Evolutionary conservation across 306 rosid species (phyloP), one percentile per base, ranked within the genome.

Genomic region (Dalbergia cochinchinensis): DNA sequence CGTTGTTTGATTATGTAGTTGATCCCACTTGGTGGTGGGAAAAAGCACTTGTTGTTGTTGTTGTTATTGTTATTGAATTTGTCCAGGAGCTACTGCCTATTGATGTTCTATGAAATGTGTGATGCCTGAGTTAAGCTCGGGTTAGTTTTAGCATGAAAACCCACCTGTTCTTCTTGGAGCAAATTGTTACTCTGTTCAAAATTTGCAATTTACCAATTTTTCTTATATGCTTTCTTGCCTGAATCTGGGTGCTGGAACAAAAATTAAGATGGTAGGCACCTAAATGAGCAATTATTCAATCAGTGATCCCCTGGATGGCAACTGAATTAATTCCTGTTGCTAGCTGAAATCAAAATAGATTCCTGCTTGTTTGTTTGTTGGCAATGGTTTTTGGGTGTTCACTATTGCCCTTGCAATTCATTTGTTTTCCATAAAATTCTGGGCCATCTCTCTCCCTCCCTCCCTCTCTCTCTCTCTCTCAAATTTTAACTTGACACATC

Each of bases 361-460:
- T 65, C 19, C 48, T 14, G 69, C 48, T 62, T 62, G 12, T 66
- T 42, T 66, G n/a, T 67, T 67, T 47, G 47, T 42, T 11, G 37
- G n/a, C 54, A 41, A 67, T 7, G 47, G 6, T 42, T 42, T 42
- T 42, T 42, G 37, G 35, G 42, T 19, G 69, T 64, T 12, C 19
- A 10, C 15, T 47, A 33, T 71, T 34, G 15, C 59, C 37, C 53
- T 71, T 54, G 48, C 61, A 26, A 47, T 45, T 44, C 60, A 33
- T 34, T 47, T 62, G 35, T 33, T 33, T 37, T 41, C 64, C 12
- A 35, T 65, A 26, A 20, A 15, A 55, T 78, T 65, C 19, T 37
- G 19, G 35, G 41, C 22, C 20, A 5, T 60, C 74, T 18, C 26
- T 12, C 9, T 13, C 39, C 44, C n/a, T 20, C 53, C 13, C 9